These are phyloP conservation scores for Candida neerlandica DNA, from an alignment of 1,139 yeast species.

Conservation along the genomic window DNA sequence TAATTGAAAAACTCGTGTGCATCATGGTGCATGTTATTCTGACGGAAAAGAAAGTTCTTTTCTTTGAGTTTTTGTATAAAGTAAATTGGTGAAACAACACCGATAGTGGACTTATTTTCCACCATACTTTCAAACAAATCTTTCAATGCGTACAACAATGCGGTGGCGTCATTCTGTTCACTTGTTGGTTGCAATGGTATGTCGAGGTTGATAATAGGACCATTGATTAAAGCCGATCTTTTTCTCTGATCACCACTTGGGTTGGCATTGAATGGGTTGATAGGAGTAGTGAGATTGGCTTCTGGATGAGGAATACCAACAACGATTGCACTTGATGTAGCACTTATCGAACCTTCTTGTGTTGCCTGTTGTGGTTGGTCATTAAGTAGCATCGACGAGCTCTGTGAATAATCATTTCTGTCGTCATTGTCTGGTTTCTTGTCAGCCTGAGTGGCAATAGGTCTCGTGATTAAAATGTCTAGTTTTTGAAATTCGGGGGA, in stretches of 20 bases:
- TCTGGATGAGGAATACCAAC: constrained; percentile 52
- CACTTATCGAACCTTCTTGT: constrained; percentile 27
- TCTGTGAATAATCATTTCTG: constrained; percentile 37
- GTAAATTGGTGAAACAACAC: constrained; percentile 81
- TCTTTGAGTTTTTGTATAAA: constrained; percentile 75
- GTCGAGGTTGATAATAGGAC: constrained; percentile 85
- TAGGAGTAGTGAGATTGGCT: constrained; percentile 33
- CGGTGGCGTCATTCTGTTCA: constrained; percentile 50
- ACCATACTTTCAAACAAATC: constrained; percentile 85
- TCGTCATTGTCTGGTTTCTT: constrained; percentile 11
- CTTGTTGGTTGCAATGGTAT: constrained; percentile 51
- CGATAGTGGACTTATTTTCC: constrained; percentile 68
- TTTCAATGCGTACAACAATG: constrained; percentile 72
- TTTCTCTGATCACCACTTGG: constrained; percentile 78
- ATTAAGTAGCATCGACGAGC: constrained; percentile 39
- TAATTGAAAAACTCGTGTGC: constrained; percentile 96
- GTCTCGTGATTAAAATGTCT: constrained; percentile 42
- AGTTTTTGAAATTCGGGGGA: constrained; percentile 37
- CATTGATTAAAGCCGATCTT: constrained; percentile 74
- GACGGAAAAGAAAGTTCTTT: constrained; percentile 82
- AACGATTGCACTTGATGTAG: constrained; percentile 38
- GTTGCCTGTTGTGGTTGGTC: constrained; percentile 20
- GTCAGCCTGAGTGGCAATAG: constrained; percentile 17
- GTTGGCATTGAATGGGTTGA: constrained; percentile 47
- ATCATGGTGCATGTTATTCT: constrained; percentile 92